Evolutionary conservation across 192 early-diverging fungal species (phyloP).

Genomic region (Chytriomyces confervae): DNA sequence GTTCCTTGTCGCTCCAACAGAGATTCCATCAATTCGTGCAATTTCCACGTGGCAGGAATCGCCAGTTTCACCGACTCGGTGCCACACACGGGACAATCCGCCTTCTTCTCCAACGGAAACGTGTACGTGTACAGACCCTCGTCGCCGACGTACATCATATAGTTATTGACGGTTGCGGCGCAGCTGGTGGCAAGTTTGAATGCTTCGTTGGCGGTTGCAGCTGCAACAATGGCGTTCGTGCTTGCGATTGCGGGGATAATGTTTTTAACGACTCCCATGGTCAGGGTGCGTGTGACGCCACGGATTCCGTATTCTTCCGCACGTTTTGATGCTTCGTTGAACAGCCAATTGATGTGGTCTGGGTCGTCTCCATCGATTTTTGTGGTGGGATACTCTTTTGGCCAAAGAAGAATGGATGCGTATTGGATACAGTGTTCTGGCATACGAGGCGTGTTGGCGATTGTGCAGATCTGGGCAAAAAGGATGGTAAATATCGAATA

Average conservation of each 20-base stretch:
- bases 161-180: slow-evolving; percentile 84
- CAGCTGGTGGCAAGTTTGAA: slow-evolving; percentile 87
- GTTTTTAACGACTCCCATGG: slow-evolving; percentile 97
- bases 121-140: slow-evolving; percentile 89
- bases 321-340: slow-evolving; percentile 81
- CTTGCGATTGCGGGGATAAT: slow-evolving; percentile 99
- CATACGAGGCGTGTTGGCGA: slow-evolving; percentile 95
- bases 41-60: slow-evolving; percentile 57
- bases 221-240: slow-evolving; percentile 97
- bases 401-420: slow-evolving; percentile 94
- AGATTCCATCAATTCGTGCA: slow-evolving; percentile 83
- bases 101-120: slow-evolving; percentile 80
- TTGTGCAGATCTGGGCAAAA: slow-evolving; percentile 81
- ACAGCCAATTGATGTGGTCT: slow-evolving; percentile 59
- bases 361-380: slow-evolving; percentile 81
- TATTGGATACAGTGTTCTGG: slow-evolving; percentile 99
- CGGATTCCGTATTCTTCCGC: slow-evolving; percentile 84
- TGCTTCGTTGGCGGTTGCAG: slow-evolving; percentile 92
- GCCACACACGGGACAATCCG: slow-evolving; percentile 93
- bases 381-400: slow-evolving; percentile 76
- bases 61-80: slow-evolving; percentile 56
- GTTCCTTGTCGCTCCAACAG: slow-evolving; percentile 76
- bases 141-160: slow-evolving; percentile 96
- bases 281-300: slow-evolving; percentile 87
- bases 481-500: background rate